Base-by-base conservation (phyloP, 805 yeast species). In the Myxozyma nipponensis region DNA sequence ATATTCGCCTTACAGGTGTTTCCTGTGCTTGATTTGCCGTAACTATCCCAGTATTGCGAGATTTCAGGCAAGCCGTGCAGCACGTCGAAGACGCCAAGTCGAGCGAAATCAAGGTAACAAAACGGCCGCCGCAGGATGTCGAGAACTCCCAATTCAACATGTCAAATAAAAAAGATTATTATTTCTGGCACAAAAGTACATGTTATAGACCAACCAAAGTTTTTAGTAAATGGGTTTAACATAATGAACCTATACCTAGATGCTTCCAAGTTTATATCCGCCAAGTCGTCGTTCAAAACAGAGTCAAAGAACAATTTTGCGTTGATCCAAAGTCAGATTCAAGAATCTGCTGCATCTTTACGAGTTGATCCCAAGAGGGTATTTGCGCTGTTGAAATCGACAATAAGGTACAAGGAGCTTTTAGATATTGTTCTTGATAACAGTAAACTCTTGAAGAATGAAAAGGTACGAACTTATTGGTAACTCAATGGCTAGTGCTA, bases 331-430 rank as follows among this genome's bases (percentile, higher is more conserved):
- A 39, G 41, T 6, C 22, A 38, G 23, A 35, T 57, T 30, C 32
- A 42, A 17, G 26, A 42, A 32, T 22, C 32, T 13, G 22, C 41
- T 7, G 10, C 44, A 4, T 21, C 46, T 21, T 32, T 83, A 49
- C 72, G 77, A 61, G 71, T 82, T 0, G 79, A 88, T 52, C 95
- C 97, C 1, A 86, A 85, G 62, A 96, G 91, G 63, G 70, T 90
- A 1, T 88, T 75, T 71, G 98, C 97, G 0, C 70, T 91, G 24
- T 88, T 89, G 22, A 74, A 81, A 28, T 85, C 95, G 3, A 80
- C 96, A 1, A 69, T 88, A 62, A 82, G 78, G 63, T 86, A 82
- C 66, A 81, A 80, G 60, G 82, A 80, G 13, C 81, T 78, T 58
- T 73, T 93, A 35, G 69, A 72, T 42, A 74, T 74, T 32, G 75